These are phyloP conservation scores for Russula olivacea DNA, from an alignment of 768 basidiomycete genomes.

Conservation along the genomic window DNA sequence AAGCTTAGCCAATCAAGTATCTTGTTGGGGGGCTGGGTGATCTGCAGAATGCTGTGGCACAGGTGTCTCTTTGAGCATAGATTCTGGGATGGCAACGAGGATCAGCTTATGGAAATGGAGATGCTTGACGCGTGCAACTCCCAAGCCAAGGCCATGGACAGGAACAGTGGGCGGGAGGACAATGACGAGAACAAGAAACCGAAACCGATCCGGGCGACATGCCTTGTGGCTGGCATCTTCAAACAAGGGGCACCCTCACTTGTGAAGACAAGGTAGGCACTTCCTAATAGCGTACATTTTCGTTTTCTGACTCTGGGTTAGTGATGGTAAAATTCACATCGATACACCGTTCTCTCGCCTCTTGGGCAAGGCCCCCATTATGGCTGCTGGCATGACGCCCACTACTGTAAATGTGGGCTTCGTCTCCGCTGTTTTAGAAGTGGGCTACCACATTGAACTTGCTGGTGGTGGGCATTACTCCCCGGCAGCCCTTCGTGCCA, in stretches of 20 bases:
- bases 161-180: no score
- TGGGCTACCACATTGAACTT: slow-evolving; percentile 94
- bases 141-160: no score
- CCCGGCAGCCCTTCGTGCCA: slow-evolving; percentile 76
- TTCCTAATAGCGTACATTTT: not conserved
- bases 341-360: slow-evolving; percentile 97
- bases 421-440: slow-evolving; percentile 85
- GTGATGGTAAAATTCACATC: slow-evolving; percentile 86
- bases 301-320: slow-evolving; percentile 30
- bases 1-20: no score
- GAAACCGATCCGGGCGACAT: no score
- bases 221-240: no score
- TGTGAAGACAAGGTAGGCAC: slow-evolving; percentile 77
- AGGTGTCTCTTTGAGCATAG: no score
- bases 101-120: no score
- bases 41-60: no score
- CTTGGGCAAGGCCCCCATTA: slow-evolving; percentile 93
- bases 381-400: slow-evolving; percentile 99
- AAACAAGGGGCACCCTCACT: slow-evolving; percentile 72
- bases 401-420: slow-evolving; percentile 94
- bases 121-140: no score
- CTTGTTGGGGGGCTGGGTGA: no score
- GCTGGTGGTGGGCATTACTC: slow-evolving; percentile 99
- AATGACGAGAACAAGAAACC: no score
- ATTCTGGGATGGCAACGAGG: no score